A percentile compares a stretch with the other conserved stretches of the same genome.
phyloP scores from a whole-genome alignment of 768 basidiomycete species.

The Psilocybe cyanescens region DNA sequence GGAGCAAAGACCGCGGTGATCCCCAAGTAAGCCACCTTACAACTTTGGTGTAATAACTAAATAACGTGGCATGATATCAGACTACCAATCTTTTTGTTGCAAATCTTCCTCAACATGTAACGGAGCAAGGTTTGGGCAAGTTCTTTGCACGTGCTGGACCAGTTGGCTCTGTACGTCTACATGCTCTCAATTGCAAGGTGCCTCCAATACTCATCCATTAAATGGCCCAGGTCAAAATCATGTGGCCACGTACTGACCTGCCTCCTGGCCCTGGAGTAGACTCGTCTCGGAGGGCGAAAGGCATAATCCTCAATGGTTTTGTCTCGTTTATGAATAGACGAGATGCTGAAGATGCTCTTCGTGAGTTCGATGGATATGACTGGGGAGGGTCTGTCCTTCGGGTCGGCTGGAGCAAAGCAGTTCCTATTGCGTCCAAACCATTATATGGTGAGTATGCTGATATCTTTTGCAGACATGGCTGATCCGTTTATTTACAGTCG shows the following conservation, averaged over 20 bases:
- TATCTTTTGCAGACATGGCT: not conserved
- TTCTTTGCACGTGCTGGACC: slow-evolving; percentile 93
- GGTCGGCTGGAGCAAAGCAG: slow-evolving; percentile 97
- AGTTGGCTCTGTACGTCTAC: slow-evolving; percentile 80
- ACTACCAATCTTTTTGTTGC: slow-evolving; percentile 97
- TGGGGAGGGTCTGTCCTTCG: slow-evolving; percentile 91
- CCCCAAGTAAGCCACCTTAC: slow-evolving; percentile 61
- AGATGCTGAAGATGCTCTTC: slow-evolving; percentile 88
- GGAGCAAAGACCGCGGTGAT: slow-evolving; percentile 88
- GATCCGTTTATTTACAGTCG: slow-evolving; percentile 15
- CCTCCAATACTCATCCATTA: not conserved
- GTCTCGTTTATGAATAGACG: slow-evolving; percentile 95
- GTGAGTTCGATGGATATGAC: slow-evolving; percentile 90
- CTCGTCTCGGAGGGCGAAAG: slow-evolving; percentile 75
- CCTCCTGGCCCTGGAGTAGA: slow-evolving; percentile 71
- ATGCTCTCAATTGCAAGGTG: not conserved
- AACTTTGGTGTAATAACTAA: not conserved
- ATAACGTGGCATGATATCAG: slow-evolving; percentile 37
- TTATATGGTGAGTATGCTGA: slow-evolving; percentile 66
- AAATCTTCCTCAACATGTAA: slow-evolving; percentile 86
- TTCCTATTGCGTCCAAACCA: slow-evolving; percentile 79
- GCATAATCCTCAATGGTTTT: slow-evolving; percentile 87
- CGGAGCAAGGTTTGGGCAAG: slow-evolving; percentile 81
- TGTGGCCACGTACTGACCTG: slow-evolving; percentile 95
- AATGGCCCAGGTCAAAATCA: slow-evolving; percentile 79